Evolutionary conservation across 805 yeast species (phyloP).

Genomic region (Pichia thaimueangensis): DNA sequence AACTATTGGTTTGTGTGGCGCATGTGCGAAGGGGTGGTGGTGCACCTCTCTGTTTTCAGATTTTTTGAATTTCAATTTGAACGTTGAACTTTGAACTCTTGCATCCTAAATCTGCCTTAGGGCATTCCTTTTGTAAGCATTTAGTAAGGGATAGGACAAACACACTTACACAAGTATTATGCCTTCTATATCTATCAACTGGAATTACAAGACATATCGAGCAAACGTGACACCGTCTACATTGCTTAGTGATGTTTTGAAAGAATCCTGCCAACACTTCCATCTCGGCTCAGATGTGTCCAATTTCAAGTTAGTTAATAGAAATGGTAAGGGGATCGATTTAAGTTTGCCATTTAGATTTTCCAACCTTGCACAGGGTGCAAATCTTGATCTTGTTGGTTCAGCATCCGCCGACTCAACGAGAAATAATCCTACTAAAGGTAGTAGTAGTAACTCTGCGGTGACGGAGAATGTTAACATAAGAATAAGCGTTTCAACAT

Average conservation of each 20-base stretch:
- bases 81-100: too few relatives aligned
- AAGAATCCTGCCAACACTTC: slow-evolving; percentile 29
- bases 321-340: slow-evolving; percentile 21
- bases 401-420: not conserved
- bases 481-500: not conserved
- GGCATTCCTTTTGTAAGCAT: too few relatives aligned
- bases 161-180: too few relatives aligned
- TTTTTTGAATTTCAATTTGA: too few relatives aligned
- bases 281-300: slow-evolving; percentile 16
- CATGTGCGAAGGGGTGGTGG: too few relatives aligned
- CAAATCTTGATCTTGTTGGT: slow-evolving; percentile 29
- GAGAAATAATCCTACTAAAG: too few relatives aligned
- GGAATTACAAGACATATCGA: slow-evolving; percentile 1
- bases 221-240: slow-evolving; percentile 11
- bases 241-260: slow-evolving; percentile 31
- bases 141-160: too few relatives aligned
- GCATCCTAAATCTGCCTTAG: too few relatives aligned
- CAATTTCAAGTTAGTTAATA: slow-evolving; percentile 6
- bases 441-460: too few relatives aligned
- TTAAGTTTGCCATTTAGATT: slow-evolving; percentile 37
- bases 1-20: too few relatives aligned
- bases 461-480: too few relatives aligned
- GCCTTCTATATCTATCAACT: slow-evolving; percentile 1
- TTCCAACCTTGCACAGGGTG: slow-evolving; percentile 38
- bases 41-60: too few relatives aligned